Evolutionary conservation across 2,329 filamentous ascomycete genomes (phyloP).

Genomic region (Fusarium napiforme): DNA sequence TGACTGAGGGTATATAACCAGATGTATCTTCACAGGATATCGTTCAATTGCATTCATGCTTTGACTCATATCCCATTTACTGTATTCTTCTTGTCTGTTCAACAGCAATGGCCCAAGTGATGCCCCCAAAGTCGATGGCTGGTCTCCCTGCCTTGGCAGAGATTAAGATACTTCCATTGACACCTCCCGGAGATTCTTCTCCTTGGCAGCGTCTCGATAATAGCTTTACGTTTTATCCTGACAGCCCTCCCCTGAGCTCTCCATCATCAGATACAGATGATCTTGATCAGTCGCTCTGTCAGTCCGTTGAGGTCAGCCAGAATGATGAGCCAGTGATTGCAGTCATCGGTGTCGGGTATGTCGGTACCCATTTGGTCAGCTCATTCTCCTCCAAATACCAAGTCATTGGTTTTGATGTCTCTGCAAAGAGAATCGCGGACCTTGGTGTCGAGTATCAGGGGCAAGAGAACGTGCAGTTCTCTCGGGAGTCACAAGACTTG

Average conservation of each 20-base stretch:
- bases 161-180: not conserved
- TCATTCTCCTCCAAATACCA: constrained; percentile 54
- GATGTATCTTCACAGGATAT: not conserved
- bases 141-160: not conserved
- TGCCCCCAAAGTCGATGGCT: not conserved
- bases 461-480: constrained; percentile 43
- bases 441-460: constrained; percentile 44
- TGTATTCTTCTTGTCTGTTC: not conserved
- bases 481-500: constrained; percentile 50
- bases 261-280: constrained; percentile 1
- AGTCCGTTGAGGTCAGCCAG: not conserved
- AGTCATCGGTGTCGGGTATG: constrained; percentile 64
- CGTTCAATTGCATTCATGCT: not conserved
- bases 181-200: constrained; percentile 3
- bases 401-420: constrained; percentile 61
- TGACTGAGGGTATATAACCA: constrained; percentile 11
- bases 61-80: not conserved
- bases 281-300: not conserved
- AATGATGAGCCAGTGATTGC: constrained; percentile 51
- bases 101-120: constrained; percentile 12
- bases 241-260: constrained; percentile 23
- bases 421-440: constrained; percentile 48
- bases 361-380: constrained; percentile 59
- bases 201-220: constrained; percentile 15
- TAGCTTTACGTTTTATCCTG: constrained; percentile 13